Conservation (phyloP, 129 eudicot species). For the Lactuca saligna region DNA sequence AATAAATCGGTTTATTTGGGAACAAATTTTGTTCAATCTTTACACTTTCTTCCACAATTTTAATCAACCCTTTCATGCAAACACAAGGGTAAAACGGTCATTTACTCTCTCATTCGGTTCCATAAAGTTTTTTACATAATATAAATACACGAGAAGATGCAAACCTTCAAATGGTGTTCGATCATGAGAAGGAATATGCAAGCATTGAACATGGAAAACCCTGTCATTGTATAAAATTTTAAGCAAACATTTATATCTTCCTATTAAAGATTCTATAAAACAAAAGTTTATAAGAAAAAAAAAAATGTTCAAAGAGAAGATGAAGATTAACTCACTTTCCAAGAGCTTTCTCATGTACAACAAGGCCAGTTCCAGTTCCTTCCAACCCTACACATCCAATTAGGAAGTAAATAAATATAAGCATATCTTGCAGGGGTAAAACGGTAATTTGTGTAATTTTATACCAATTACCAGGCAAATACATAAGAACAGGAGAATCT, state of each 20-base stretch:
- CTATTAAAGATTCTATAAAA: too few species aligned
- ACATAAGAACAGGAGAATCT: conserved; percentile 72
- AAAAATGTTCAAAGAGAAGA: background rate
- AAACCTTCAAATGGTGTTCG: conserved; percentile 63
- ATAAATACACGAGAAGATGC: conserved; percentile 18
- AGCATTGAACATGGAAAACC: conserved; percentile 62
- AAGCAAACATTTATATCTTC: too few species aligned
- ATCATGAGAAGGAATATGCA: conserved; percentile 65
- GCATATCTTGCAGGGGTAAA: background rate
- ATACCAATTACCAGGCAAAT: conserved; percentile 78
- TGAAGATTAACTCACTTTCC: conserved; percentile 67
- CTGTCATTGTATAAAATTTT: conserved; percentile 21
- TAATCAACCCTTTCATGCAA: conserved; percentile 52
- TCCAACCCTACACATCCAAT: conserved; percentile 60
- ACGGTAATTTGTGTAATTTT: background rate
- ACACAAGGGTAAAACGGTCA: background rate
- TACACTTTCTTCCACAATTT: conserved; percentile 60
- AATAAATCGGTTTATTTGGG: conserved; percentile 78
- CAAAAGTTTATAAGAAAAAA: background rate
- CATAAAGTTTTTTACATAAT: background rate
- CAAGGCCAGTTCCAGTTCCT: conserved; percentile 86
- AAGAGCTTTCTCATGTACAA: conserved; percentile 80
- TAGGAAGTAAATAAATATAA: background rate
- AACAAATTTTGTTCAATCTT: conserved; percentile 53
- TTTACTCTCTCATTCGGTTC: background rate